Evolutionary conservation across 148 eudicot genomes (phyloP), one percentile per base, ranked within the genome.

Genomic region (Rhododendron kiyosumense): DNA sequence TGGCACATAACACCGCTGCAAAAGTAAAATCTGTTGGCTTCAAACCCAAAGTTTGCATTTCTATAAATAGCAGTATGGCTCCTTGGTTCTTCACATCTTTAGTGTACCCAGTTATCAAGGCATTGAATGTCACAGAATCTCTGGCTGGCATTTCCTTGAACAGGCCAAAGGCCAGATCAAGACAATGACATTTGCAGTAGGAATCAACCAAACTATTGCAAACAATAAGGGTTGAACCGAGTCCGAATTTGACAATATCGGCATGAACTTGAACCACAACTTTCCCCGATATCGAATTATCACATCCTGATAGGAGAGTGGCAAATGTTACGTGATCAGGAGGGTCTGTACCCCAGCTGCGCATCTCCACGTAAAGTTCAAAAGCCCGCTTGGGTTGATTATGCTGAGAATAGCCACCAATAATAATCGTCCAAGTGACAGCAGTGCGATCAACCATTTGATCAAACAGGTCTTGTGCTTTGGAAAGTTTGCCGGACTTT

Each of bases 361-460:
- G 91, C 98, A 95, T 95, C 1, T 80, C 89, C 10, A 52, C 88
- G 87, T 92, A 95, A 2, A 95, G 86, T 80, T 84, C 85, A 84
- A 95, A 93, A 46, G 95, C 96, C 52, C 89, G 92, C 49, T 81
- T 49, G 26, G 93, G 92, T 76, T 85, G 84, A 78, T 88, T 88
- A 51, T 76, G 59, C 15, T 87, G 91, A 20, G 92, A 90, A 80
- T 95, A 94, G 8, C 91, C 98, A 41, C 98, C 95, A 67, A 95
- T 95, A 84, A 95, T 74, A 81, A 94, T 91, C 22, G 97, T 95
- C 97, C 98, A 95, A 0, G 95, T 91, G 52, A 95, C 97, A 0
- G 85, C 90, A 1, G 89, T 90, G 51, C 91, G 87, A 52, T 67
- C 83, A 80, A 13, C 14, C 93, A 91, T 88, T 6, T 61, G 41